These are phyloP conservation scores for Debaryomyces psychrophilus DNA, from an alignment of 1,139 yeast species.

Conservation along the genomic window DNA sequence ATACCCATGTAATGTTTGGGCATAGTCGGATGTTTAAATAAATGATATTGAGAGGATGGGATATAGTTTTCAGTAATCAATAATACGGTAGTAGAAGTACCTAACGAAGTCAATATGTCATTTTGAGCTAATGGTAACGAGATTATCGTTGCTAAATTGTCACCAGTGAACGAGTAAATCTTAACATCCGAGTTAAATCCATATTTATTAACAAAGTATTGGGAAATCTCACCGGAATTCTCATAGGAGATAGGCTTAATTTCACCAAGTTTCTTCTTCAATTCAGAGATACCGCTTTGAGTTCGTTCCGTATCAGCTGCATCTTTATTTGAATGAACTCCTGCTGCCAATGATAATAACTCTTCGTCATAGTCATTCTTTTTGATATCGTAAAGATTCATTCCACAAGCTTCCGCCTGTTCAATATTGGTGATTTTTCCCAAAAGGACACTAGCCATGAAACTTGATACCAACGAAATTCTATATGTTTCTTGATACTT, in stretches of 20 bases:
- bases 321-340: constrained; percentile 44
- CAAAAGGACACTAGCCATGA: constrained; percentile 69
- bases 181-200: constrained; percentile 59
- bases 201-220: constrained; percentile 65
- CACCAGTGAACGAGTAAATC: constrained; percentile 81
- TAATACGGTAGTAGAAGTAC: constrained; percentile 87
- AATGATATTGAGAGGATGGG: constrained; percentile 82
- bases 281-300: constrained; percentile 36
- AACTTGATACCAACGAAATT: constrained; percentile 78
- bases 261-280: constrained; percentile 53
- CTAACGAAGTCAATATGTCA: constrained; percentile 80
- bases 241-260: constrained; percentile 51
- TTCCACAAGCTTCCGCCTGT: constrained; percentile 89
- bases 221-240: constrained; percentile 49
- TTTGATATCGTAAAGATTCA: constrained; percentile 77
- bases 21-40: constrained; percentile 85
- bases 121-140: constrained; percentile 76
- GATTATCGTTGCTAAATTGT: constrained; percentile 85
- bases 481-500: constrained; percentile 58
- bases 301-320: constrained; percentile 29
- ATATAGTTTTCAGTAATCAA: constrained; percentile 75
- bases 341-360: constrained; percentile 55
- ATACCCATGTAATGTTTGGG: constrained; percentile 85
- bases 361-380: constrained; percentile 55
- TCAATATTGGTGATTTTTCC: constrained; percentile 71